Conservation (phyloP, 164 flowering plant genomes). For the Saururus chinensis region DNA sequence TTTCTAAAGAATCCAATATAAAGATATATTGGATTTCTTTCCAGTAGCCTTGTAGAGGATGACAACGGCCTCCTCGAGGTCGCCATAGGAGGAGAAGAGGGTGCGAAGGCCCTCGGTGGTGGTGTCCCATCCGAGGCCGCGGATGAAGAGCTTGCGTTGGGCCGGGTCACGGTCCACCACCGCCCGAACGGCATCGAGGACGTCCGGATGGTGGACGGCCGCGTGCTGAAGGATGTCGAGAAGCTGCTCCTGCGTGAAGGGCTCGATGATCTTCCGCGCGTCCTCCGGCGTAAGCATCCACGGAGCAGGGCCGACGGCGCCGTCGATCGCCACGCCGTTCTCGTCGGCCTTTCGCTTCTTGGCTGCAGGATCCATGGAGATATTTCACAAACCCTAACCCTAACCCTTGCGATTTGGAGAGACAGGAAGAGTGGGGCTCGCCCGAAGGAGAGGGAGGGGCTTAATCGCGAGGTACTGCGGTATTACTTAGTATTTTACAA, state of each 20-base stretch:
- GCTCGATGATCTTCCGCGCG: constrained; percentile 48
- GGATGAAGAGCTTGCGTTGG: constrained; percentile 84
- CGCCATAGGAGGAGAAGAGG: constrained; percentile 65
- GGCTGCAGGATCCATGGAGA: constrained; percentile 37
- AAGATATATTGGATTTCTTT: too few relatives aligned
- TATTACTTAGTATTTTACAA: too few relatives aligned
- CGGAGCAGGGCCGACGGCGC: constrained; percentile 4
- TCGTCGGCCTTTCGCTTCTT: constrained; percentile 70
- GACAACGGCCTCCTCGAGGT: constrained; percentile 81
- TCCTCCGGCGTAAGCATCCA: constrained; percentile 36
- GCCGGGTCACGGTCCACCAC: constrained; percentile 60
- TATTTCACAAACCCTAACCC: neutral
- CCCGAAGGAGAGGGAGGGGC: neutral
- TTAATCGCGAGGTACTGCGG: too few relatives aligned
- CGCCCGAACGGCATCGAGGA: constrained; percentile 52
- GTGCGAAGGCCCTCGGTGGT: constrained; percentile 62
- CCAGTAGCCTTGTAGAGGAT: constrained; percentile 73
- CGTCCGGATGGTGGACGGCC: constrained; percentile 40
- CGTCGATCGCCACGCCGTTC: constrained; percentile 39
- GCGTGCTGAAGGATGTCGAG: constrained; percentile 47
- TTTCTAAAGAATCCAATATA: too few relatives aligned
- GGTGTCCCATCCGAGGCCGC: constrained; percentile 98
- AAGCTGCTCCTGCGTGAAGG: constrained; percentile 51
- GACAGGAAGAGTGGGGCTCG: too few relatives aligned
- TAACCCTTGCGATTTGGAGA: neutral